Evolutionary conservation across 148 eudicot genomes (phyloP).

Genomic region (Chenopodium album): DNA sequence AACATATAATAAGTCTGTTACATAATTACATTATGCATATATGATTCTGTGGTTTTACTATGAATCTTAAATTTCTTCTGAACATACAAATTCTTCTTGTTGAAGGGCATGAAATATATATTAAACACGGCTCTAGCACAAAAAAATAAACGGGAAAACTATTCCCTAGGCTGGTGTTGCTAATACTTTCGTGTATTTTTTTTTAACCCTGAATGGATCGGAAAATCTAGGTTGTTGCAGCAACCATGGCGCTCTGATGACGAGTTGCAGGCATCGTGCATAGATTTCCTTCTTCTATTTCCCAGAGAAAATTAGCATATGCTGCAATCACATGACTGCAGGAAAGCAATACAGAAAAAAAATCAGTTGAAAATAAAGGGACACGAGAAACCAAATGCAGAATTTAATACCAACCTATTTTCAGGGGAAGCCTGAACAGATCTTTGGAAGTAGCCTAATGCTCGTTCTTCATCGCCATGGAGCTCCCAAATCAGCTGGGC

Average conservation of each 20-base stretch:
- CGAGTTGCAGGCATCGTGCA: slow-evolving; percentile 9
- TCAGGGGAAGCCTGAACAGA: slow-evolving; percentile 65
- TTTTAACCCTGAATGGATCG: neutral
- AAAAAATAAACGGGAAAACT: neutral
- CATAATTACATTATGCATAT: neutral
- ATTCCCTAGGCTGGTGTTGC: neutral
- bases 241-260: neutral
- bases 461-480: slow-evolving; percentile 51
- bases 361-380: neutral
- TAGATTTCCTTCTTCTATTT: slow-evolving; percentile 35
- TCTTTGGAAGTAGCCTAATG: slow-evolving; percentile 54
- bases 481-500: slow-evolving; percentile 68
- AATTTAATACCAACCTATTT: slow-evolving; percentile 42
- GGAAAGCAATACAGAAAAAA: neutral
- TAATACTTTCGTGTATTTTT: neutral
- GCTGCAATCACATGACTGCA: slow-evolving; percentile 74
- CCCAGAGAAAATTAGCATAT: slow-evolving; percentile 83
- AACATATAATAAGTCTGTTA: neutral
- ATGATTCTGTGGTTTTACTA: neutral
- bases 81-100: neutral
- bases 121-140: too few species aligned
- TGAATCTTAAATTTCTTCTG: neutral
- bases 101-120: neutral
- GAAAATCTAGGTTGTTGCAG: slow-evolving; percentile 6
- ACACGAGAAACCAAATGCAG: neutral